Evolutionary conservation across 2,329 filamentous ascomycete species (phyloP), one percentile per base, ranked within the genome.

Genomic region (Meredithiella fracta): DNA sequence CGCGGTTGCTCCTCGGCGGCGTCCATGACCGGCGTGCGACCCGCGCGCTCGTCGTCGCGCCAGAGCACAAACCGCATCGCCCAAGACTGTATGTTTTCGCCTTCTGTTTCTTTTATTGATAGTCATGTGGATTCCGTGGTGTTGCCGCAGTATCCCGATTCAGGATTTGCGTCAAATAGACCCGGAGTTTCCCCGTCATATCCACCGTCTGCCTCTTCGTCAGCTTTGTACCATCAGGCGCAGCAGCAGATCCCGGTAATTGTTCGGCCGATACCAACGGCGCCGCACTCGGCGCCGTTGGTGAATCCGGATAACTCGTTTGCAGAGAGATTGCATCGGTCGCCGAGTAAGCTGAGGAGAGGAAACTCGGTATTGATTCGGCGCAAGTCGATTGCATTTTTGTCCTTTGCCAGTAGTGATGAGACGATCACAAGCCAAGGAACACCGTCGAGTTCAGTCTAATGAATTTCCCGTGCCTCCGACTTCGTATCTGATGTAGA

Each of bases 11-110:
- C 57, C 9, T 52, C 50, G 15, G 57, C 53, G 15, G 53, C 57
- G 37, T 58, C 57, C 5, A 50, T 58, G 37, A 49, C 34, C 23
- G 47, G 54, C 29, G 50, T 53, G 47, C 57, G 53, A 15, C 53
- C 49, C n/a, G 37, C 57, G 31, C 53, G 53, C 42, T 53, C 57
- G 23, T 56, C 57, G 23, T 58, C 57, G 17, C 57, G 57, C 50
- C 53, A 55, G 17, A 40, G 53, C n/a, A 44, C 50, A 20, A 58
- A 44, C 49, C 57, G 57, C 17, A 52, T 56, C 23, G 50, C 50
- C 34, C 17, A 37, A 52, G 50, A 52, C 34, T 38, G 50, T 52
- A 52, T 40, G 50, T 54, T 54, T 37, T 56, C 50, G 49, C 53
- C 54, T 37, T 47, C 49, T 20, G 29, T 38, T 38, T 34, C 42